A percentile compares a stretch with the other conserved stretches of the same genome.
Conservation (phyloP, 2,329 filamentous ascomycete species). For the Exophiala calicioides region DNA sequence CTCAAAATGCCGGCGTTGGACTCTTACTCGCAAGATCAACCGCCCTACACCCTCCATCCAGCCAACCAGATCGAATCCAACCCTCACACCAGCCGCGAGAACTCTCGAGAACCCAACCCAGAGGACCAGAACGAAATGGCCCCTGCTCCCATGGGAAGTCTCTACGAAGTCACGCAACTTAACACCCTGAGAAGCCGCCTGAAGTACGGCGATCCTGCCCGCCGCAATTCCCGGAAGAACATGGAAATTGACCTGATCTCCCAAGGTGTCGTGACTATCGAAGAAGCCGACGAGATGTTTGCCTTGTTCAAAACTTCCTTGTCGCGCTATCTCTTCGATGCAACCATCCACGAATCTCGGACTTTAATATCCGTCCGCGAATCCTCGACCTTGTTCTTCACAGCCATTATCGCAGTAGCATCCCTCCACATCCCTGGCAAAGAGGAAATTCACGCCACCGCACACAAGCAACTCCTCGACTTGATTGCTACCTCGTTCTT, state of each 20-base stretch:
- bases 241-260: constrained; percentile 31
- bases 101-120: constrained; percentile 28
- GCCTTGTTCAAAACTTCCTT: constrained; percentile 29
- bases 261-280: constrained; percentile 23
- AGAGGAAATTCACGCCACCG: constrained; percentile 54
- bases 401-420: constrained; percentile 59
- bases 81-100: constrained; percentile 30
- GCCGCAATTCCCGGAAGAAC: constrained; percentile 28
- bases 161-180: constrained; percentile 57
- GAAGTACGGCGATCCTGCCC: constrained; percentile 26
- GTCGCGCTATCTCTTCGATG: constrained; percentile 31
- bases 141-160: constrained; percentile 54
- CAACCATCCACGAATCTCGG: constrained; percentile 52
- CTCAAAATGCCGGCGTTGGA: constrained; percentile 30
- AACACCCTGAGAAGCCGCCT: constrained; percentile 28
- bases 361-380: constrained; percentile 56
- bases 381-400: constrained; percentile 57
- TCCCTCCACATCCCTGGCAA: constrained; percentile 60
- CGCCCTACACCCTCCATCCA: background rate
- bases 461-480: constrained; percentile 59
- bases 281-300: constrained; percentile 30
- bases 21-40: constrained; percentile 13
- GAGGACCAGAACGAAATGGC: constrained; percentile 43
- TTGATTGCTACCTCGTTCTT: constrained; percentile 61
- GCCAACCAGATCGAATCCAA: constrained; percentile 11